Conservation (phyloP, 306 rosid species). For the Acacia melanoxylon region DNA sequence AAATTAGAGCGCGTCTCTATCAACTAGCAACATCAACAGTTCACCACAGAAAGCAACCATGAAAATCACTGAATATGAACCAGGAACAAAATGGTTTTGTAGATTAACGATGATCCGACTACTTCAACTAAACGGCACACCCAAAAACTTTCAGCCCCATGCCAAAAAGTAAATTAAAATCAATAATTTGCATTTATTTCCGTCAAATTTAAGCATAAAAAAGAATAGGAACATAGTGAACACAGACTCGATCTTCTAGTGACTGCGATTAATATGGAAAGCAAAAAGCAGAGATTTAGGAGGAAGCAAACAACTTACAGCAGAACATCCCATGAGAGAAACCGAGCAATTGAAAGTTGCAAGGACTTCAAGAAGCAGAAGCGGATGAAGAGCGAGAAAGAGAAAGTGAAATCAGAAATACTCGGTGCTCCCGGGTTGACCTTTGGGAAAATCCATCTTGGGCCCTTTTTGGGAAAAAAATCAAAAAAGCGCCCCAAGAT, state of each 20-base stretch:
- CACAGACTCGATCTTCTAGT: constrained; percentile 5
- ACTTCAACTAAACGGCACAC: neutral
- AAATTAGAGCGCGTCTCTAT: neutral
- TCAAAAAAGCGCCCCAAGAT: too few relatives aligned
- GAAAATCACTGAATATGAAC: neutral
- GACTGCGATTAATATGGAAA: neutral
- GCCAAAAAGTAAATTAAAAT: constrained; percentile 6
- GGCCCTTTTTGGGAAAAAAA: too few relatives aligned
- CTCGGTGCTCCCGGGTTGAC: too few relatives aligned
- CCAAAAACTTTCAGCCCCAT: neutral
- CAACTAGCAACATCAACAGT: neutral
- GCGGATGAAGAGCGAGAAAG: neutral
- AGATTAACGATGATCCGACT: neutral
- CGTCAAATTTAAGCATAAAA: neutral
- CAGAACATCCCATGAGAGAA: neutral
- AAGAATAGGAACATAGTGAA: neutral
- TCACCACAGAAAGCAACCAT: neutral
- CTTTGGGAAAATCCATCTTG: too few relatives aligned
- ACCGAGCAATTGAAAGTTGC: neutral
- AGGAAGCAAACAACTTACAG: neutral
- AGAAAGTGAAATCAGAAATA: neutral
- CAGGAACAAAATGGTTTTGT: neutral
- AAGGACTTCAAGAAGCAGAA: neutral
- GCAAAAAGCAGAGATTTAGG: neutral
- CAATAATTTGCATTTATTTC: neutral